Base-by-base conservation (phyloP, 192 early-diverging fungal genomes). In the Podochytrium sp. region DNA sequence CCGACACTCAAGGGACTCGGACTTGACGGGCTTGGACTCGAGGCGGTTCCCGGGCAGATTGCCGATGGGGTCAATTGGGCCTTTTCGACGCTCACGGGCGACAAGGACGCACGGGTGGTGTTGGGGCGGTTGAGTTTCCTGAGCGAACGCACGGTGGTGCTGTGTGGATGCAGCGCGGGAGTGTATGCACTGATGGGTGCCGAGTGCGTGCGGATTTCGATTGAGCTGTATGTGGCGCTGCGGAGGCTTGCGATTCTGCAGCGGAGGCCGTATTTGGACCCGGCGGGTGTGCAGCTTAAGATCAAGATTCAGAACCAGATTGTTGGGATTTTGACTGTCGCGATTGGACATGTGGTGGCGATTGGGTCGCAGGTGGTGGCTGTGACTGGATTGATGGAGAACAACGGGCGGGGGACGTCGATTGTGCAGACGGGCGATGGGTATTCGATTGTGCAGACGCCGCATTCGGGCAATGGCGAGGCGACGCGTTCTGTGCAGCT, bases 171-270 rank as follows among this genome's bases (percentile, higher is more conserved):
- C 32, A 38, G 32, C 32, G 75, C 75, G n/a, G 66, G 67, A 25
- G 67, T 71, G 6, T 76, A 71, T 33, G 75, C 75, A 50, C 33
- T 76, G 59, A 71, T 76, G 55, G 75, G 75, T 18, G 75, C 75
- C 27, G 75, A 76, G 35, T 71, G 61, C 29, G 64, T 65, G 30
- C 23, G 39, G 38, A 33, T 75, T 20, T 23, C 40, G n/a, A 39
- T 65, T 6, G 32, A 57, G 42, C 20, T 75, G 40, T 57, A 52
- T 29, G 41, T 32, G 51, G 53, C 41, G 20, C 65, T 67, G 34
- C 27, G 40, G 35, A 34, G 16, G 29, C 52, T 67, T 7, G 62
- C 65, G 43, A 30, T 63, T 27, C 33, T 67, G 32, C n/a, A 62
- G 40, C 34, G 49, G 16, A 25, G 74, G 20, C 51, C 50, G 2